A percentile compares a stretch with the other conserved stretches of the same genome.
These are phyloP conservation scores for Corymbia maculata DNA, from an alignment of 345 rosid species.

Conservation along the genomic window DNA sequence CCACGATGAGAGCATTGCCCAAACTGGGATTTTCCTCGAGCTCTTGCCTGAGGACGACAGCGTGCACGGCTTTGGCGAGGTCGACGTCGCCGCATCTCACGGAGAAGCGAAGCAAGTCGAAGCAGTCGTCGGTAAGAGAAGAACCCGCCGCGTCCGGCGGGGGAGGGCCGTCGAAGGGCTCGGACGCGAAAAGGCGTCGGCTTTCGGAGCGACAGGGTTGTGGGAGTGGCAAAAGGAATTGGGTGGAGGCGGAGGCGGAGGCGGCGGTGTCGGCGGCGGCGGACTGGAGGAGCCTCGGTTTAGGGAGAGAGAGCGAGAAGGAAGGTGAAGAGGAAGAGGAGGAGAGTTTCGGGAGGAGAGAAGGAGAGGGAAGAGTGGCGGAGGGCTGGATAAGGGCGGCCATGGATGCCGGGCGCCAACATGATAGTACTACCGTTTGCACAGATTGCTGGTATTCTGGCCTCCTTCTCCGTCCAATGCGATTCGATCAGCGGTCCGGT, in stretches of 20 bases:
- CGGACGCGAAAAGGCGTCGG: not conserved
- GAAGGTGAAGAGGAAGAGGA: conserved; percentile 11
- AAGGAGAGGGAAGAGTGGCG: conserved; percentile 2
- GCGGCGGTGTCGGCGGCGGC: conserved; percentile 5
- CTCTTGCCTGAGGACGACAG: conserved; percentile 46
- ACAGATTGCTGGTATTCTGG: not conserved
- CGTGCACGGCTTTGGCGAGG: conserved; percentile 56
- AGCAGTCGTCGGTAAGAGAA: conserved; percentile 22
- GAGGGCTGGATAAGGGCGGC: conserved; percentile 28
- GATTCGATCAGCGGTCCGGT: not conserved
- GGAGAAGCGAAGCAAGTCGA: not conserved
- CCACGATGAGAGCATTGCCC: conserved; percentile 40
- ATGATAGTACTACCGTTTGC: not conserved
- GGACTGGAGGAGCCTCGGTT: conserved; percentile 2
- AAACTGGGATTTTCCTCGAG: conserved; percentile 27
- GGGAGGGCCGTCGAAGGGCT: not conserved
- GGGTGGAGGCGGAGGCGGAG: not conserved
- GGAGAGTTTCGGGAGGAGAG: conserved; percentile 4
- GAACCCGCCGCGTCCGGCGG: conserved; percentile 10
- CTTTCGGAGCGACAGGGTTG: conserved; percentile 3
- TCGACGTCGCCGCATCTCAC: conserved; percentile 15
- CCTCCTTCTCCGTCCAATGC: not conserved
- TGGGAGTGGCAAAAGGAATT: not conserved
- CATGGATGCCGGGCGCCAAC: conserved; percentile 15
- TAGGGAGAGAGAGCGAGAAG: not conserved